Percentiles rank a stretch among this genome's conserved stretches.
Evolutionary conservation across 2,329 filamentous ascomycete species (phyloP).

Genomic region (Berkeleyomyces rouxiae): DNA sequence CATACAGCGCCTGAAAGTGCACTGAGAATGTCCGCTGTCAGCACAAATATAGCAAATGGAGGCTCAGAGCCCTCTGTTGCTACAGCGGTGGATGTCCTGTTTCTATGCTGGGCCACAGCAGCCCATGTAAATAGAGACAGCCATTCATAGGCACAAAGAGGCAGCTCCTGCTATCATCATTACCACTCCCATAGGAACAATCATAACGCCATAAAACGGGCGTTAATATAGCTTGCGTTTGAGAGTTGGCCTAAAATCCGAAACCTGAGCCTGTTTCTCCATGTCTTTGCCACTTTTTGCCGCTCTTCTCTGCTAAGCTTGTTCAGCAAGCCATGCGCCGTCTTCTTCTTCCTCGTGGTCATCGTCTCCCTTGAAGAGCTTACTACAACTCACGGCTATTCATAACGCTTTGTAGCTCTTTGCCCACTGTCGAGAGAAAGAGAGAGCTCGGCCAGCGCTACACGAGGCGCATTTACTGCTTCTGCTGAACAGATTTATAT

Average conservation of each 20-base stretch:
- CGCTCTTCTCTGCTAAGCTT: too few species aligned
- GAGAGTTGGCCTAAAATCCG: not conserved
- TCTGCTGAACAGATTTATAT: not conserved
- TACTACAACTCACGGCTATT: too few species aligned
- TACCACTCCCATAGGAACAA: too few species aligned
- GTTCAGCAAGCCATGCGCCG: too few species aligned
- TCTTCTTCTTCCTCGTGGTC: too few species aligned
- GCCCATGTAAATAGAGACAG: not conserved
- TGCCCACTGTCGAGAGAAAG: not conserved
- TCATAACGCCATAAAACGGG: not conserved
- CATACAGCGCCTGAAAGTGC: not conserved
- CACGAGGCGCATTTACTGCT: not conserved
- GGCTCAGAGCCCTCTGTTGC: not conserved
- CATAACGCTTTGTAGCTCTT: too few species aligned
- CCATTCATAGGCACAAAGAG: too few species aligned
- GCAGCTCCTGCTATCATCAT: too few species aligned
- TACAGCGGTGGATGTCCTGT: not conserved
- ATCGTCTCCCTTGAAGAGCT: too few species aligned
- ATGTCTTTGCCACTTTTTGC: not conserved
- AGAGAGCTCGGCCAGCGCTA: not conserved
- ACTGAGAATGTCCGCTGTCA: not conserved
- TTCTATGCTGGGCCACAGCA: not conserved
- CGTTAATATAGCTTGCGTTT: not conserved
- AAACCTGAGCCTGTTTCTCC: not conserved
- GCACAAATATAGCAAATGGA: not conserved